A percentile compares a stretch with the other conserved stretches of the same genome.
These are phyloP conservation scores for Leptographium procerum DNA, from an alignment of 2,329 filamentous ascomycete species.

Conservation along the genomic window DNA sequence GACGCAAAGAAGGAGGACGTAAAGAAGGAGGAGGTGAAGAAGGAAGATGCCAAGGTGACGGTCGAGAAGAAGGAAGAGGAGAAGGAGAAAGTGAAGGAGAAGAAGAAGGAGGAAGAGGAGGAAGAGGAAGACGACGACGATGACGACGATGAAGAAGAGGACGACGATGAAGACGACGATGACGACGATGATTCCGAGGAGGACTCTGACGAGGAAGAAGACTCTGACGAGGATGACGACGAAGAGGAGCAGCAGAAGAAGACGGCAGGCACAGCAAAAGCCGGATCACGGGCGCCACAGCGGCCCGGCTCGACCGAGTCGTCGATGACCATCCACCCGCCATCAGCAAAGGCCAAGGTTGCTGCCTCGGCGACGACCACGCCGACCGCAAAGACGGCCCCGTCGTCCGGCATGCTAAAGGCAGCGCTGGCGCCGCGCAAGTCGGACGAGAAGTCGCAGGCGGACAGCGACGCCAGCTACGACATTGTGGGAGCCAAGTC, in stretches of 20 bases:
- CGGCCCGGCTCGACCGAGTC: conserved; percentile 42
- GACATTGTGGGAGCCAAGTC: conserved; percentile 77
- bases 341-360: conserved; percentile 7
- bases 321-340: conserved; percentile 49
- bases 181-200: conserved; percentile 17
- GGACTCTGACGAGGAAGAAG: conserved; percentile 12
- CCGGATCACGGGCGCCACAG: conserved; percentile 10
- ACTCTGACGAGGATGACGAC: conserved; percentile 22
- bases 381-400: conserved; percentile 1
- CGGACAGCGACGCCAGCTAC: conserved; percentile 92
- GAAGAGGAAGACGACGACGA: conserved; percentile 56
- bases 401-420: conserved; percentile 38
- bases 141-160: conserved; percentile 44
- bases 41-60: conserved; percentile 46
- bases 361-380: conserved; percentile 7
- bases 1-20: conserved; percentile 18
- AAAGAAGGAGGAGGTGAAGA: conserved; percentile 1
- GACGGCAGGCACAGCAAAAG: not conserved
- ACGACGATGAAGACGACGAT: conserved; percentile 29
- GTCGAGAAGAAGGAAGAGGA: conserved; percentile 59
- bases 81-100: conserved; percentile 45
- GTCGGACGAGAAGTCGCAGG: conserved; percentile 80
- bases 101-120: conserved; percentile 7
- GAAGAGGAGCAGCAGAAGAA: conserved; percentile 41
- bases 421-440: conserved; percentile 49